Base-by-base conservation (phyloP, 2,329 filamentous ascomycete species). In the Fusarium graminum region DNA sequence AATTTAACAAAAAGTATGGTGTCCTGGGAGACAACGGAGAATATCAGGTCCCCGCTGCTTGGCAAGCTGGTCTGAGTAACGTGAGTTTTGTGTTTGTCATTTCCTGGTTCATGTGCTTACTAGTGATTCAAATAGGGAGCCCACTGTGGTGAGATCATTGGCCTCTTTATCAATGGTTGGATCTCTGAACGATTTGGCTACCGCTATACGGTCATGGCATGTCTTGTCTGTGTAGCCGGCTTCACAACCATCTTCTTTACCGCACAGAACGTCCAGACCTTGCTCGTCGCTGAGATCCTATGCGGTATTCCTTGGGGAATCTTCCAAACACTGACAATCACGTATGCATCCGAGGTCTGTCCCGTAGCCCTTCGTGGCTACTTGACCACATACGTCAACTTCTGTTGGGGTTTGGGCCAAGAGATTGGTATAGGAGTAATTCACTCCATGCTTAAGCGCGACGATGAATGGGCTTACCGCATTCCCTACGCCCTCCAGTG, bases 371-470 rank as follows among this genome's bases (percentile, higher is more conserved):
- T 93, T 51, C 86, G 90, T 62, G 89, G 89, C 52, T 90, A 90
- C 72, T 78, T 91, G 65, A 92, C 90, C 1, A 92, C 90, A 8
- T 92, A 92, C 65, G 87, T 92, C 78, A 92, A 92, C 79, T 89
- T 90, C 72, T 92, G 90, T 82, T 92, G 90, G 89, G 90, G 88
- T 32, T 80, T 92, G n/a, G 90, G 90, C 17, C 90, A 93, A 76
- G 81, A 90, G 57, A 89, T 92, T 53, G 90, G 88, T 41, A 89
- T 91, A 52, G 90, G 88, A n/a, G 90, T 92, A 59, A 89, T 92
- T 71, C 88, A 87, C 74, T 82, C 85, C 64, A 90, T 92, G 82
- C 79, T 91, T 36, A 78, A 83, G 72, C 85, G 89, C 42, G 75
- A 85, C 7, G 89, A 92, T 69, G 82, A 92, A 75, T 90, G 88